These are phyloP conservation scores for Cucurbitaria berberidis DNA, from an alignment of 2,329 filamentous ascomycete species.

Conservation along the genomic window DNA sequence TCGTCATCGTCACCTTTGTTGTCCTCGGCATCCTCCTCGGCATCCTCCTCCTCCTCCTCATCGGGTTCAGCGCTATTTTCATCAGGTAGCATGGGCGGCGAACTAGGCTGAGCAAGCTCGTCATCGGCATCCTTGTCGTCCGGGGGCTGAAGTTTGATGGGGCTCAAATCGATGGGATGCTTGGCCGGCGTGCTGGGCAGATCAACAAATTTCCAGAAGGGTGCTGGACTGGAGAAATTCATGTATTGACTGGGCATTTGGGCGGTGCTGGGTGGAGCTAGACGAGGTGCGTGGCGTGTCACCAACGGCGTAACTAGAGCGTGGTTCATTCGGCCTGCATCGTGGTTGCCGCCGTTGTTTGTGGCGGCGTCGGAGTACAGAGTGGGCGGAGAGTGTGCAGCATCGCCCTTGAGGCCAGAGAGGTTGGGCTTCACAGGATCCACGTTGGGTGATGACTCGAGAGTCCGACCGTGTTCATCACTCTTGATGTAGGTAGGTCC, in stretches of 20 bases:
- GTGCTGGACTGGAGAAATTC: slow-evolving; percentile 82
- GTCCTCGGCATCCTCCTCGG: slow-evolving; percentile 24
- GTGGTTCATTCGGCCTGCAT: slow-evolving; percentile 37
- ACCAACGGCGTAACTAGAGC: slow-evolving; percentile 70
- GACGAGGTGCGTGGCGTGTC: slow-evolving; percentile 72
- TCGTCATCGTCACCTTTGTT: slow-evolving; percentile 44
- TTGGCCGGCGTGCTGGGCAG: slow-evolving; percentile 73
- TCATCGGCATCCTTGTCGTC: slow-evolving; percentile 44
- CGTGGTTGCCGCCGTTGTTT: slow-evolving; percentile 37
- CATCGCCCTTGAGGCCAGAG: slow-evolving; percentile 40
- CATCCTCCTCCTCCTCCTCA: slow-evolving; percentile 25
- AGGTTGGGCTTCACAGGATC: slow-evolving; percentile 43
- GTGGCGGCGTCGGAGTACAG: slow-evolving; percentile 44
- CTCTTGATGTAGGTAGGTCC: slow-evolving; percentile 31
- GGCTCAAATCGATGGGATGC: slow-evolving; percentile 41
- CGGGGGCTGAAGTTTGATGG: slow-evolving; percentile 43
- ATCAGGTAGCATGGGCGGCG: slow-evolving; percentile 39
- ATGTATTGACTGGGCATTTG: slow-evolving; percentile 84
- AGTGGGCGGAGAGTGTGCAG: slow-evolving; percentile 46
- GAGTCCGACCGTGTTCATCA: slow-evolving; percentile 27
- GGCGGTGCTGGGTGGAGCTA: slow-evolving; percentile 80
- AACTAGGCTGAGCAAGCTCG: slow-evolving; percentile 41
- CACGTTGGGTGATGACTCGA: slow-evolving; percentile 40
- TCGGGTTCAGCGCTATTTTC: slow-evolving; percentile 36
- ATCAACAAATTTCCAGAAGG: slow-evolving; percentile 87